Conservation (phyloP, 73 alveolate species). For the Tetrahymena elliotti region DNA sequence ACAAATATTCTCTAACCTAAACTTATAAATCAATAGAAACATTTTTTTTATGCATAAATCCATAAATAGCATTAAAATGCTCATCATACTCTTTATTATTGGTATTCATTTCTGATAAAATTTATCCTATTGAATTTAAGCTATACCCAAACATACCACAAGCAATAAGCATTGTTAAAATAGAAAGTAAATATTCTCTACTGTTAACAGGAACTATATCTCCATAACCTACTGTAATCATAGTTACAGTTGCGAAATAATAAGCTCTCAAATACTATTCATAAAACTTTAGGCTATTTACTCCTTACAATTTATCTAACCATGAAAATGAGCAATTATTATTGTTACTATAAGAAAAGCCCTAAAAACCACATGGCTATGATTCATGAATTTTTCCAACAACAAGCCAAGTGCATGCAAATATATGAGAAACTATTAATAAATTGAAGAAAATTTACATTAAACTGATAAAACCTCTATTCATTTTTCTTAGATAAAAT, state of each 20-base stretch:
- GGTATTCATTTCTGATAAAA: slow-evolving; percentile 29
- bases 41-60: slow-evolving; percentile 2
- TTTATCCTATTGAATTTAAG: slow-evolving; percentile 36
- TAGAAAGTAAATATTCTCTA: slow-evolving; percentile 38
- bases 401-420: background rate
- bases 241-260: slow-evolving; percentile 52
- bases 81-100: background rate
- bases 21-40: background rate
- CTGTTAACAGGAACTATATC: slow-evolving; percentile 52
- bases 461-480: background rate
- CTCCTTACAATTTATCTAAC: background rate
- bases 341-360: background rate
- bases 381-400: background rate
- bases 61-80: background rate
- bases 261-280: slow-evolving; percentile 7
- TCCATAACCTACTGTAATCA: slow-evolving; percentile 70
- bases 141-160: slow-evolving; percentile 52
- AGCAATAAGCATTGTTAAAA: slow-evolving; percentile 42
- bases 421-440: background rate
- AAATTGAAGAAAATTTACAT: background rate
- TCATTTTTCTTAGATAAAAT: background rate
- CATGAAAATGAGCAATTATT: background rate
- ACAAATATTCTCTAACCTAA: slow-evolving; percentile 10
- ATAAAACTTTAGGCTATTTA: background rate
- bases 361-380: background rate